Evolutionary conservation across 805 yeast genomes (phyloP), one percentile per base, ranked within the genome.

Genomic region (Nakazawaea sp.): DNA sequence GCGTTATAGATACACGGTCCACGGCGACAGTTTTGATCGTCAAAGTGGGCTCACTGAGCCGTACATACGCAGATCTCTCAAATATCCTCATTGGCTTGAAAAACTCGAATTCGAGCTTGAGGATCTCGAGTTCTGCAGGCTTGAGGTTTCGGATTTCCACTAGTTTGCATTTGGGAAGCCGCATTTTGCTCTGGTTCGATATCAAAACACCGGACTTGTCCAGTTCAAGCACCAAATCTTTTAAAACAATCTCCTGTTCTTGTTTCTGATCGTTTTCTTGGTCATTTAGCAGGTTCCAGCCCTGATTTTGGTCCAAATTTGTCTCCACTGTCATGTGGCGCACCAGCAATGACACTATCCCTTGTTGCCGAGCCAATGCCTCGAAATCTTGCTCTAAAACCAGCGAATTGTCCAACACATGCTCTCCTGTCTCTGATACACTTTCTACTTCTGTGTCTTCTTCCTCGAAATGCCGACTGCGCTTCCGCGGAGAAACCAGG

Each of bases 81-180:
- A 11, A 27, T 5, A 31, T 20, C 34, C 42, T 24, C 6, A 30
- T 13, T 4, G 38, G 32, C 13, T 39, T 39, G 42, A 39, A 39
- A 18, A 39, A 30, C 19, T 27, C 34, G 15, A 33, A 12, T 18
- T 38, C 41, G 5, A 9, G 8, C 4, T 4, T 10, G 10, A 21
- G 10, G 24, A 21, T 10, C 7, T 10, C 24, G 24, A 21, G 10
- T 21, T 8, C 8, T 8, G 8, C 28, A 6, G 8, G 13, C 8
- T 26, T 26, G 28, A 26, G 7, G 16, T 26, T 26, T 6, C 28
- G 6, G 15, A 13, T 10, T 15, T 12, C 28, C 28, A 26, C 8
- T 6, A 13, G 28, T 7, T 7, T 21, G 13, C 13, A 15, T 15
- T 26, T 26, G 8, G 16, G 16, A 8, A 26, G 16, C 28, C 13